Percentiles rank a stretch among this genome's conserved stretches.
These are phyloP conservation scores for Ceratobasidium sp. DNA, from an alignment of 1,284 basidiomycete genomes.

Conservation along the genomic window DNA sequence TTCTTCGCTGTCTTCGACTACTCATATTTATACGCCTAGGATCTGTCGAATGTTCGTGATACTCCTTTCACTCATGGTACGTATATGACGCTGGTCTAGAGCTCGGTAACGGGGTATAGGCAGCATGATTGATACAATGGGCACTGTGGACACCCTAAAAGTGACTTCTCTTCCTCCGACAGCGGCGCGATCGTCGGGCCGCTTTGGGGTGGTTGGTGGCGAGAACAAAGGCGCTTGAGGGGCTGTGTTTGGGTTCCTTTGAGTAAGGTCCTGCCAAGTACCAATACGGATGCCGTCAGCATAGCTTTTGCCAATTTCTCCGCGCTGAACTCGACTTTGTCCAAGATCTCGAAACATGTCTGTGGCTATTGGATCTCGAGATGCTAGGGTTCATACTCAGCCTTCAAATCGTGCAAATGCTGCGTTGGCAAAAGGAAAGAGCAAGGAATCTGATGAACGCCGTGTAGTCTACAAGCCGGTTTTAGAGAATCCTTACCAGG, in stretches of 20 bases:
- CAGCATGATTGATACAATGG: conserved; percentile 32
- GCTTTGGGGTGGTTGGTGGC: conserved; percentile 12
- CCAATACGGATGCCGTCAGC: conserved; percentile 1
- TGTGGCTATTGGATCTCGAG: conserved; percentile 35
- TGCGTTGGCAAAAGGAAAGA: conserved; percentile 36
- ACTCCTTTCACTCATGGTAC: conserved; percentile 12
- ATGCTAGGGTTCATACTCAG: conserved; percentile 40
- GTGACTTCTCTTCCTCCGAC: conserved; percentile 18
- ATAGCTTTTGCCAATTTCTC: conserved; percentile 14
- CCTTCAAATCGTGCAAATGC: conserved; percentile 43
- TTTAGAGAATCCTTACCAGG: conserved; percentile 76
- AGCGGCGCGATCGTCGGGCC: conserved; percentile 19
- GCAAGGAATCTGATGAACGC: conserved; percentile 55
- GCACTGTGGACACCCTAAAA: conserved; percentile 10
- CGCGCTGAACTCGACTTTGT: background rate
- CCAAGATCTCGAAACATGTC: conserved; percentile 33
- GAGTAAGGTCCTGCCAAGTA: conserved; percentile 32
- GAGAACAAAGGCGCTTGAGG: conserved; percentile 35
- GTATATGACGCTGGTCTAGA: conserved; percentile 22
- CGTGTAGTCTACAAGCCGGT: conserved; percentile 77
- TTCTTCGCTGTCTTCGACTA: background rate
- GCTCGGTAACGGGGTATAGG: conserved; percentile 42
- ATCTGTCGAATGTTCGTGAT: background rate
- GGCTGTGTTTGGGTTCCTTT: conserved; percentile 29
- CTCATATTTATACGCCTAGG: conserved; percentile 21